phyloP scores from a whole-genome alignment of 306 rosid genomes.

The Prinsepia uniflora region DNA sequence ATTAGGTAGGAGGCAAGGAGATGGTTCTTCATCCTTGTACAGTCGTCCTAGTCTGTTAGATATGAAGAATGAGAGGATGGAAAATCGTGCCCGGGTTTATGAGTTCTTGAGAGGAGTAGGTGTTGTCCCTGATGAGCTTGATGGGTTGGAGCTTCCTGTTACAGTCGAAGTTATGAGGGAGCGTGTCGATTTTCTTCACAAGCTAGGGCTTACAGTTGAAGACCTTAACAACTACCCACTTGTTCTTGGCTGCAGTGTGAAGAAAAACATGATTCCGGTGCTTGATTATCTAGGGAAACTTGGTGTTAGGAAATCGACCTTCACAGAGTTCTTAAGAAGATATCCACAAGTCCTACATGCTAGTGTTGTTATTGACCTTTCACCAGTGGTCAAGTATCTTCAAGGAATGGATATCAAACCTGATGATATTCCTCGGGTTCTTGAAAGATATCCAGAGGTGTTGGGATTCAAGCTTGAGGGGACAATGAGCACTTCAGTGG shows the following conservation, averaged over 20 bases:
- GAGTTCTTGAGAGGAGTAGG: conserved; percentile 74
- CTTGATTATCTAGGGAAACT: conserved; percentile 93
- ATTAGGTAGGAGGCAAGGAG: conserved; percentile 39
- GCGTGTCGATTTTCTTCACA: conserved; percentile 86
- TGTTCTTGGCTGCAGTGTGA: conserved; percentile 95
- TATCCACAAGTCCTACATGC: conserved; percentile 97
- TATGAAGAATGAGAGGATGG: conserved; percentile 61
- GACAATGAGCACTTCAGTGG: conserved; percentile 96
- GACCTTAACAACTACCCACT: conserved; percentile 92
- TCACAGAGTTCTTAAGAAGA: conserved; percentile 72
- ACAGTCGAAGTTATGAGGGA: conserved; percentile 89
- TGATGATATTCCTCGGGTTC: conserved; percentile 70
- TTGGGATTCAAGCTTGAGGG: conserved; percentile 96
- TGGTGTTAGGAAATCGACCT: conserved; percentile 81
- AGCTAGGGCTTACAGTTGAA: conserved; percentile 72
- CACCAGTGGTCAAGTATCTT: conserved; percentile 81
- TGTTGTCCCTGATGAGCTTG: conserved; percentile 92
- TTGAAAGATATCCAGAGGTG: conserved; percentile 87
- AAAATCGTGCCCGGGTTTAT: conserved; percentile 60
- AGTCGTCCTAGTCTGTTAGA: conserved; percentile 78
- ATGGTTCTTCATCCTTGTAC: conserved; percentile 53
- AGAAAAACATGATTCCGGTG: conserved; percentile 98
- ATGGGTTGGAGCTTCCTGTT: conserved; percentile 96
- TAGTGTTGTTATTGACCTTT: conserved; percentile 90
- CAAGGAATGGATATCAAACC: conserved; percentile 92